Evolutionary conservation across 306 rosid genomes (phyloP), one percentile per base, ranked within the genome.

Genomic region (Rosa chinensis): DNA sequence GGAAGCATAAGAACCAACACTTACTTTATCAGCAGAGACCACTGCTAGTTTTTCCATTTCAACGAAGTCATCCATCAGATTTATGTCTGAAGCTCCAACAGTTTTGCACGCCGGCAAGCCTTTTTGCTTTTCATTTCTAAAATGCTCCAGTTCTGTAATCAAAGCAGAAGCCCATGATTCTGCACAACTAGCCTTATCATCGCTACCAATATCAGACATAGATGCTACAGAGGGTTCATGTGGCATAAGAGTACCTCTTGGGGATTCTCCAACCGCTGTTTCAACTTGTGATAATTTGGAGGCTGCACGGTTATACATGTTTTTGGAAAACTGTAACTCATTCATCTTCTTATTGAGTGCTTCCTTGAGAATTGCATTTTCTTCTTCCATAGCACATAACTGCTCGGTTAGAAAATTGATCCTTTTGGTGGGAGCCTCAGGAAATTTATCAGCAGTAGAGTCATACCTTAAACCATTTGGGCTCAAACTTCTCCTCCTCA

Each of bases 31-130:
- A 50, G 82, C 88, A 74, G 92, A 86, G 62, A 83, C 94, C 48
- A 94, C 85, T 25, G 98, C 97, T 56, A 94, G 73, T 75, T 90
- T 94, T 87, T 94, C 98, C 98, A 92, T 94, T 88, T 94, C 98
- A 83, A 86, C 88, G 58, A 94, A 94, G 85, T 94, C 98, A 66
- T 94, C 98, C 97, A 94, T 90, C 77, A 94, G 92, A 72, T 83
- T 87, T 43, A 94, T 84, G 83, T 90, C 98, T n/a, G 89, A 84
- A 78, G 87, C 84, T 75, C 90, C 92, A 40, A 85, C 84, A 47
- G 86, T 80, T 85, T 50, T 85, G 85, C 86, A 78, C 20, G 90
- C 67, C 23, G 52, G 28, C 5, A 86, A 68, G 20, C 81, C 89
- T 75, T 88, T 94, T 53, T 77, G 86, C 84, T 85, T 92, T 71